Evolutionary conservation across 73 alveolate species (phyloP), one percentile per base, ranked within the genome.

Genomic region (Paramecium biaurelia): DNA sequence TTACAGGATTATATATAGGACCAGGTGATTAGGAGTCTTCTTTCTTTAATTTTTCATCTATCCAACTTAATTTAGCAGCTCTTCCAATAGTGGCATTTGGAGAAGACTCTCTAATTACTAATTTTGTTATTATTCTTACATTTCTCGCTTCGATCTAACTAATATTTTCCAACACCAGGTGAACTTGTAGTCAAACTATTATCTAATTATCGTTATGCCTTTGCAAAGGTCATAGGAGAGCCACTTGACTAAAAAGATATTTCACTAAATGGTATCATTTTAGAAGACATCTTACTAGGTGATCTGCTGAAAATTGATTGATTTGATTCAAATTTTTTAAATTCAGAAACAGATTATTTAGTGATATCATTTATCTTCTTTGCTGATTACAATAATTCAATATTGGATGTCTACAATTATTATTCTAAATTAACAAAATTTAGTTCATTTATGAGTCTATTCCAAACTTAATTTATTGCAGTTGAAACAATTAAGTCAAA

Each of bases 1-100:
- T 79, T 21, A 79, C 76, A 30, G 76, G 76, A 79, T 79, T 79
- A 47, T 79, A 79, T 12, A 43, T 79, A 23, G 76, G 90, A 15
- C 76, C 57, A 30, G 74, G 74, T 20, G 90, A 79, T 34, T 72
- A 14, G 2, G 76, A 41, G 4, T 18, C 90, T 23, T 47, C 74
- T 42, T 79, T 47, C 30, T 43, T 24, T 23, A 26, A 24, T 43
- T 47, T 79, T 35, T 79, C 57, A 79, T 79, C 74, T 20, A 79
- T 42, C 76, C 57, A 8, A n/a, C 53, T 79, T 30, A 79, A 26
- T 79, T 79, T 43, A 14, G 76, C 53, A 43, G 76, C 45, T 23
- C 28, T 43, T 79, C 76, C 76, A 30, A 79, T 79, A 0, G 41
- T n/a, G 9, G 11, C 34, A 20, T 79, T 42, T 23, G 76, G 56